Base-by-base conservation (phyloP, 2,329 filamentous ascomycete genomes). In the Colletotrichum spaethianum region DNA sequence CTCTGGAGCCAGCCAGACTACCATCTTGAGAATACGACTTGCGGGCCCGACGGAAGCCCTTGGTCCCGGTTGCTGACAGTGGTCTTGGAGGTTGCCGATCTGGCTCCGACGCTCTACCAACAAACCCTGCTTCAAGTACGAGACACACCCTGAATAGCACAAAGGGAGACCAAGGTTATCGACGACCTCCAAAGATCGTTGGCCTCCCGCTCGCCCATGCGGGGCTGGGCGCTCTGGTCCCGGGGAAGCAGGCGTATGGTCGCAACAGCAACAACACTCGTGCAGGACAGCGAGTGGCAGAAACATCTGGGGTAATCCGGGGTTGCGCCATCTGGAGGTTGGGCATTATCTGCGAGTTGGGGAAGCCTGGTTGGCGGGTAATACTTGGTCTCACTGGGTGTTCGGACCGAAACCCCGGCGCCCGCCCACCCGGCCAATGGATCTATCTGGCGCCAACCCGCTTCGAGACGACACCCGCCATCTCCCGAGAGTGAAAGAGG, bases 361-460 rank as follows among this genome's bases (percentile, higher is more conserved):
- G 23, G 63, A 46, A 60, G 38, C 48, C 26, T 73, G 72, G 72
- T 74, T 74, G 72, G 72, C 72, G 72, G 72, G 69, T 74, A 73
- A 73, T 72, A 68, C 59, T 33, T 52, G 63, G 42, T 20, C 60
- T 69, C 33, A 50, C 50, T n/a, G 69, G 60, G 59, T 61, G 60
- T 48, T 68, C 72, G 72, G 72, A 68, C 72, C 72, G 72, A 74
- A 56, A 59, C 33, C 56, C 72, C 72, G 64, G 63, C 57, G 38
- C 57, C 60, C 60, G 44, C 38, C 48, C 55, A 33, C 26, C 33
- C 60, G 50, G 50, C 70, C 60, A 74, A 67, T 72, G 68, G 61
- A 50, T 28, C 31, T 42, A 44, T 26, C 40, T 48, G 36, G 57
- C 63, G 72, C 63, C 68, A 74, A 64, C 55, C 63, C 63, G 28